These are phyloP conservation scores for Colletotrichum melonis DNA, from an alignment of 2,329 filamentous ascomycete species.

Conservation along the genomic window DNA sequence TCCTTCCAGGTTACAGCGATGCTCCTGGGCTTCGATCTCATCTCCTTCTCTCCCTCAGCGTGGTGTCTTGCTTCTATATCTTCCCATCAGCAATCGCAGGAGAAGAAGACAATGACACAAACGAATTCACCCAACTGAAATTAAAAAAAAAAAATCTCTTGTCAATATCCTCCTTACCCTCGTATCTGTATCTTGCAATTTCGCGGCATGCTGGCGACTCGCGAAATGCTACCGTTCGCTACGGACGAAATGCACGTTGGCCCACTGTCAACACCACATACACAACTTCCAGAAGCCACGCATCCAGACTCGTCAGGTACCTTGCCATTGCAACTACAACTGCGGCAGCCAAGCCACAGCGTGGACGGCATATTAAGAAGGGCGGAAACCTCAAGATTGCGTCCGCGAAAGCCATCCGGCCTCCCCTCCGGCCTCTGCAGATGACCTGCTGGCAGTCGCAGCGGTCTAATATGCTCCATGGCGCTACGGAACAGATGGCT, in stretches of 20 bases:
- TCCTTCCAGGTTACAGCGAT: background rate
- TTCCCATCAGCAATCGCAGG: background rate
- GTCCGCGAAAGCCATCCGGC: slow-evolving; percentile 23
- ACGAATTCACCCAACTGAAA: background rate
- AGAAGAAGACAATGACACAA: background rate
- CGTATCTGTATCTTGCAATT: background rate
- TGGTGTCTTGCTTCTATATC: background rate
- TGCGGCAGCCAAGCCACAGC: background rate
- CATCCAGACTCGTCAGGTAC: background rate
- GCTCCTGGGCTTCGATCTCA: background rate
- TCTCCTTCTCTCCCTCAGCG: background rate
- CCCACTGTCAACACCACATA: slow-evolving; percentile 21
- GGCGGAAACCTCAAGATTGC: slow-evolving; percentile 16
- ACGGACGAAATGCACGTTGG: slow-evolving; percentile 35
- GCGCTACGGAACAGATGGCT: slow-evolving; percentile 4
- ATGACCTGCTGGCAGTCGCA: slow-evolving; percentile 13
- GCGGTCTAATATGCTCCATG: slow-evolving; percentile 16
- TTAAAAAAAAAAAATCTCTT: background rate
- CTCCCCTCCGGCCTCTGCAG: slow-evolving; percentile 14
- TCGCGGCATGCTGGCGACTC: slow-evolving; percentile 9
- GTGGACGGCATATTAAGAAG: background rate
- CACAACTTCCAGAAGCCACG: slow-evolving; percentile 19
- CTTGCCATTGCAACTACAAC: background rate
- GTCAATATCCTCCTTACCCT: background rate
- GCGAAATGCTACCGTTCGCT: slow-evolving; percentile 12